These are phyloP conservation scores for Tetrapyrgos nigripes DNA, from an alignment of 1,284 basidiomycete genomes.

Conservation along the genomic window DNA sequence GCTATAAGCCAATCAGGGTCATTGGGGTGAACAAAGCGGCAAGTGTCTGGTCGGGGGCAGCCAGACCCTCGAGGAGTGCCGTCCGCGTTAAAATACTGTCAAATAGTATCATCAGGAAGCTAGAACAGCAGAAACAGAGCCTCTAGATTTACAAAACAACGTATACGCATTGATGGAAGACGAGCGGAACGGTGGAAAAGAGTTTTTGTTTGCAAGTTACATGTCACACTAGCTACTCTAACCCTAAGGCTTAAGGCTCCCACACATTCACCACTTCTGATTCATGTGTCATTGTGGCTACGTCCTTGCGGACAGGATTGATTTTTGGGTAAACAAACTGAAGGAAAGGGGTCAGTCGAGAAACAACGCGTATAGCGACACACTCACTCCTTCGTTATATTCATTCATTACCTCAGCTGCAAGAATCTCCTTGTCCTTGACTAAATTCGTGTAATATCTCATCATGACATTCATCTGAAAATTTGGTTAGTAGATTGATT, in stretches of 20 bases:
- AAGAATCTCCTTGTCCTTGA: conserved; percentile 81
- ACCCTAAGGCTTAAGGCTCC: conserved; percentile 36
- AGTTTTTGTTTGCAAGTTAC: background rate
- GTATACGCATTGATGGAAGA: background rate
- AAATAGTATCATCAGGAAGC: too few relatives aligned
- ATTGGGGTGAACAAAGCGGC: conserved; percentile 6
- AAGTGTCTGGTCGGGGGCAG: background rate
- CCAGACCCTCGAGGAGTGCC: background rate
- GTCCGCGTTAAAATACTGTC: conserved; percentile 8
- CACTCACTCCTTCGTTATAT: conserved; percentile 78
- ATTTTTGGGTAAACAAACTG: conserved; percentile 86
- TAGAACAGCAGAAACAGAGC: conserved; percentile 18
- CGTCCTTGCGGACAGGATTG: conserved; percentile 77
- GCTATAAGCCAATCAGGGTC: conserved; percentile 7
- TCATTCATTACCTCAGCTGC: conserved; percentile 86
- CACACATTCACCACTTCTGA: conserved; percentile 74
- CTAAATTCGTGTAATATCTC: conserved; percentile 62
- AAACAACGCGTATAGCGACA: background rate
- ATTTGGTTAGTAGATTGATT: conserved; percentile 5
- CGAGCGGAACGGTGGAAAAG: background rate
- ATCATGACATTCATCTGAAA: conserved; percentile 56
- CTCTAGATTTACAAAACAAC: conserved; percentile 5
- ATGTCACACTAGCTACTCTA: conserved; percentile 15
- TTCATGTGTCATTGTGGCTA: conserved; percentile 85
- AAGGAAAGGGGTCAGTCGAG: conserved; percentile 2